A percentile compares a stretch with the other conserved stretches of the same genome.
phyloP scores from a whole-genome alignment of 345 rosid species.

The Salix viminalis region DNA sequence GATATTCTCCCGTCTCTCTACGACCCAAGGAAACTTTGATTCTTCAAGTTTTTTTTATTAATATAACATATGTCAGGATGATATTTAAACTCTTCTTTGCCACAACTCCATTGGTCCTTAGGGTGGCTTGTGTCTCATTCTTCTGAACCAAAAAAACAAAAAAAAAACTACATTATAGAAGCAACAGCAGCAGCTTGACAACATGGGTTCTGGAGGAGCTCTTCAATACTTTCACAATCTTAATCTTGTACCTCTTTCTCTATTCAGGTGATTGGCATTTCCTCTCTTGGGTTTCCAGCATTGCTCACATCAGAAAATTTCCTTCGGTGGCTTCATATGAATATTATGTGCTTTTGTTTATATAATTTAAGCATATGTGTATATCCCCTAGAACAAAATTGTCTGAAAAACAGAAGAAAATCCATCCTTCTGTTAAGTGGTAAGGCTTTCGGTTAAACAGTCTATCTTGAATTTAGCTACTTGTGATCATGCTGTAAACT shows the following conservation, averaged over 20 bases:
- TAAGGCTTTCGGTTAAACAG: not conserved
- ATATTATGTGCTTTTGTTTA: not conserved
- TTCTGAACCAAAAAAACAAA: constrained; percentile 24
- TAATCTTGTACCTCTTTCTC: constrained; percentile 48
- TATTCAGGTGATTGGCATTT: constrained; percentile 56
- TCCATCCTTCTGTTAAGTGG: not conserved
- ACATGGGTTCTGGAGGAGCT: constrained; percentile 44
- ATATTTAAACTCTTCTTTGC: constrained; percentile 51
- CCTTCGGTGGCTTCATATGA: not conserved
- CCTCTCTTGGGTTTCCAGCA: not conserved
- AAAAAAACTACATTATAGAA: constrained; percentile 14
- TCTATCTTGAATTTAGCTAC: not conserved
- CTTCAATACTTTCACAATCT: constrained; percentile 32
- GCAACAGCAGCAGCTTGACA: constrained; percentile 18
- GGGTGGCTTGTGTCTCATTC: constrained; percentile 37
- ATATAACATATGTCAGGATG: constrained; percentile 33
- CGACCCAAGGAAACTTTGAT: constrained; percentile 80
- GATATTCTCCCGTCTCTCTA: constrained; percentile 65
- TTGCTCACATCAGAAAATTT: not conserved
- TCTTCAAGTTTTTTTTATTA: constrained; percentile 46
- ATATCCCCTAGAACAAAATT: not conserved
- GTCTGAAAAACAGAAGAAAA: too few species aligned
- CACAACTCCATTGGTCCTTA: constrained; percentile 39
- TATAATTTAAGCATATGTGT: not conserved
- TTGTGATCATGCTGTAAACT: not conserved